Percentiles rank a stretch among this genome's conserved stretches.
These are phyloP conservation scores for Mimosa pudica DNA, from an alignment of 306 rosid genomes.

Conservation along the genomic window DNA sequence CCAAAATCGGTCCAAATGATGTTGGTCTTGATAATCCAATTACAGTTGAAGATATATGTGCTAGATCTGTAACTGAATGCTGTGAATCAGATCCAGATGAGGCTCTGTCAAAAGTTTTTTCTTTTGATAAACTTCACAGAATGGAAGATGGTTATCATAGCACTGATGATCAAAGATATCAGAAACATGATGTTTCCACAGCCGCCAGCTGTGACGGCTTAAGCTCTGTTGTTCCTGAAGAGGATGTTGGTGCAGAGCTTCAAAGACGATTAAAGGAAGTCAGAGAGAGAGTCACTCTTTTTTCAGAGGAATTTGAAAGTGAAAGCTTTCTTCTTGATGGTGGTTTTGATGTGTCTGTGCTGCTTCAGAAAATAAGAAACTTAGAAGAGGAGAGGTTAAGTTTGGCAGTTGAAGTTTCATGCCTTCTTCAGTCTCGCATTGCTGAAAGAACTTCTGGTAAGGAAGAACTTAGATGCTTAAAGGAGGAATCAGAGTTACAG, in stretches of 20 bases:
- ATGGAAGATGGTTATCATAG: slow-evolving; percentile 49
- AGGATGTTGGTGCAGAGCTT: slow-evolving; percentile 61
- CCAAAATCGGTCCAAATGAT: slow-evolving; percentile 50
- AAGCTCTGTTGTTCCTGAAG: slow-evolving; percentile 54
- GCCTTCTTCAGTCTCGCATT: slow-evolving; percentile 73
- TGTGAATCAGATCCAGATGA: slow-evolving; percentile 56
- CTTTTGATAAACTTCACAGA: slow-evolving; percentile 49
- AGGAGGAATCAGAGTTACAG: slow-evolving; percentile 61
- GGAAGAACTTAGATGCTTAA: slow-evolving; percentile 64
- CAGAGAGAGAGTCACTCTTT: slow-evolving; percentile 68
- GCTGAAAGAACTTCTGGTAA: slow-evolving; percentile 67
- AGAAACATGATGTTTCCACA: slow-evolving; percentile 32
- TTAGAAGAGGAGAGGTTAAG: slow-evolving; percentile 67
- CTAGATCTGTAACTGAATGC: slow-evolving; percentile 54
- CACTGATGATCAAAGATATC: slow-evolving; percentile 40
- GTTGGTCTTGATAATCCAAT: slow-evolving; percentile 61
- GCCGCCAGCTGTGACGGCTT: slow-evolving; percentile 37
- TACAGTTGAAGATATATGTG: slow-evolving; percentile 73
- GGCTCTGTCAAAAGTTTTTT: slow-evolving; percentile 43
- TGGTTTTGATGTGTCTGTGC: slow-evolving; percentile 58
- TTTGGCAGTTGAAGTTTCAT: slow-evolving; percentile 77
- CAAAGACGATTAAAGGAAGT: slow-evolving; percentile 71
- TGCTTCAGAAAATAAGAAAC: slow-evolving; percentile 67
- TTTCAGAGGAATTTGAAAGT: slow-evolving; percentile 68
- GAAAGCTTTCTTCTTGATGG: slow-evolving; percentile 61